Evolutionary conservation across 2,329 filamentous ascomycete genomes (phyloP), one percentile per base, ranked within the genome.

Genomic region (Pseudogymnoascus sp.): DNA sequence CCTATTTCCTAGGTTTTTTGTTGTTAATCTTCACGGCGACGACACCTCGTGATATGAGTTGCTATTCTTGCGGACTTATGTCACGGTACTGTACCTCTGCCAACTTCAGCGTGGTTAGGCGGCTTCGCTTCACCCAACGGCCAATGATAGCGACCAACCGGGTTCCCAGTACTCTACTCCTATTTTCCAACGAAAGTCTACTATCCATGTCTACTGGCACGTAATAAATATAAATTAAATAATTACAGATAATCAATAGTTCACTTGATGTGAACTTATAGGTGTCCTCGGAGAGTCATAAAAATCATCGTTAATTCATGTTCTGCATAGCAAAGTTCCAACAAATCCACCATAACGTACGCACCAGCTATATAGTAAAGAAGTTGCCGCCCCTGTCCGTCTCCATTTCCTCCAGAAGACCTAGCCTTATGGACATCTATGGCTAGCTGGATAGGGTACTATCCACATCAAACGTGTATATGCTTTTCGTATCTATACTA

Each of bases 31-130:
- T 54, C n/a, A 4, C 26, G 3, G 29, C 8, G 44, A 54, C 15
- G 26, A 15, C 41, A 54, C 47, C 47, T 33, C 47, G 47, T 54
- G 47, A 54, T 54, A 54, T 54, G 26, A 17, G 26, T 54, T 54
- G 5, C 47, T 54, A 50, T 10, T 54, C 11, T 54, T 54, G 47
- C 7, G 5, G 47, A 17, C 47, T 54, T 54, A 54, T 54, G 47
- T 54, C 47, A 54, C 29, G 47, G 47, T 54, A 35, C 47, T 54
- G 47, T 4, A 17, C 9, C 29, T 33, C 29, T 54, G 47, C 47
- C 47, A 54, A 54, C 47, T 54, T 54, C 47, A 54, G 47, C 29
- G 29, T 54, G 29, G 41, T 54, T 54, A n/a, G 47, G 15, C 15
- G 47, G 29, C 47, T 54, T 54, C 47, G 47, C 47, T 54, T 54